Conservation (phyloP, 352 stramenopile species). For the Globisporangium recalcitrans region DNA sequence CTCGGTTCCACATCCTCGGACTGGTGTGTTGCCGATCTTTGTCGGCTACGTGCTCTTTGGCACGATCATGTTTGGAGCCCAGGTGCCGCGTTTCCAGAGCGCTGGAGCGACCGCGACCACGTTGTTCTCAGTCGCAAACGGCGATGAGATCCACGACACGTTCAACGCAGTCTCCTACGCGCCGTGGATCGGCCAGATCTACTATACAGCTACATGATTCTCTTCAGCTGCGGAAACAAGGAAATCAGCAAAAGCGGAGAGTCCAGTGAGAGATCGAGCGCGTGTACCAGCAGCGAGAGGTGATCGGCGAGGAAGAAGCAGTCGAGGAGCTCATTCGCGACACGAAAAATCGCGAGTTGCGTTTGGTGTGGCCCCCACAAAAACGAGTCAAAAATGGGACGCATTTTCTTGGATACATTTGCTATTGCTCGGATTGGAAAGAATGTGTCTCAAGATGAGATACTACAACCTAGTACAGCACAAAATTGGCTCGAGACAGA, state of each 20-base stretch:
- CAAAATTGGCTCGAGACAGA: too few relatives aligned
- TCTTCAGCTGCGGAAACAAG: slow-evolving; percentile 70
- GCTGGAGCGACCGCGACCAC: slow-evolving; percentile 61
- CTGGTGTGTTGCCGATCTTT: slow-evolving; percentile 83
- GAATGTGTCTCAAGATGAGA: too few relatives aligned
- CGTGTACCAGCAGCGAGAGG: not conserved
- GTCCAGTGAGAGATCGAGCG: slow-evolving; percentile 1
- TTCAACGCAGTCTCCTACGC: slow-evolving; percentile 71
- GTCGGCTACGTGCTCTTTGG: slow-evolving; percentile 83
- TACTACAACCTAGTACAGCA: too few relatives aligned
- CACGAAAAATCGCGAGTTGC: too few relatives aligned
- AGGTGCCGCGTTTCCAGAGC: slow-evolving; percentile 72
- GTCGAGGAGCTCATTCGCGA: too few relatives aligned
- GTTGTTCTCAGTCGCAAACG: slow-evolving; percentile 84
- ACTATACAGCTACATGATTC: slow-evolving; percentile 84
- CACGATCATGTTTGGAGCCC: slow-evolving; percentile 82
- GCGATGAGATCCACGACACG: slow-evolving; percentile 84
- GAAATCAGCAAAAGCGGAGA: not conserved
- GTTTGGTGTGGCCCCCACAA: too few relatives aligned
- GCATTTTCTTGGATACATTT: too few relatives aligned
- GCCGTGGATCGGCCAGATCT: slow-evolving; percentile 75
- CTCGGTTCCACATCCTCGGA: slow-evolving; percentile 70
- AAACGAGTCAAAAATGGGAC: too few relatives aligned
- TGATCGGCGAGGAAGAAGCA: too few relatives aligned
- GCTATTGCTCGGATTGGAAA: too few relatives aligned